These are phyloP conservation scores for Hypoxylon crocopeplum DNA, from an alignment of 495 filamentous ascomycete genomes.

Conservation along the genomic window DNA sequence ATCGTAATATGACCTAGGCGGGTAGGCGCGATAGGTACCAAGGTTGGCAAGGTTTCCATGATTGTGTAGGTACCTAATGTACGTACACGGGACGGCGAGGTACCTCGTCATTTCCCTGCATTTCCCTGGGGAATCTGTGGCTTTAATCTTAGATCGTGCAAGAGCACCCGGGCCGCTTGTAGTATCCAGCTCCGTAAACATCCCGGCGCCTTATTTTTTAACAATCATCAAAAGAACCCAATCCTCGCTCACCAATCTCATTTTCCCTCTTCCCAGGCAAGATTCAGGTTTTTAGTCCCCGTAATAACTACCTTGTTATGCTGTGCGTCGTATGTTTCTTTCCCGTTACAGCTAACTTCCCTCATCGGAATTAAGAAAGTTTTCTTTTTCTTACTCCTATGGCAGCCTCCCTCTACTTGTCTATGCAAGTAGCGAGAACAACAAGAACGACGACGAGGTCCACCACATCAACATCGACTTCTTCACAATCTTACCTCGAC, in stretches of 20 bases:
- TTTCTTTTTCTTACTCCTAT: constrained; percentile 21
- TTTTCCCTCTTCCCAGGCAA: constrained; percentile 18
- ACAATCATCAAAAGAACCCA: constrained; percentile 27
- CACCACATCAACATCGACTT: no score
- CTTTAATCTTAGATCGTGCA: constrained; percentile 36
- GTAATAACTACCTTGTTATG: constrained; percentile 35
- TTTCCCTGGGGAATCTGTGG: constrained; percentile 40
- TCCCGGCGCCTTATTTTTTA: constrained; percentile 25
- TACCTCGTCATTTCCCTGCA: no score
- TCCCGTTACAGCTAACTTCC: constrained; percentile 31
- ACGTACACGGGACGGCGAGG: no score
- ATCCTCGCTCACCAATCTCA: constrained; percentile 36
- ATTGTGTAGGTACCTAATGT: no score
- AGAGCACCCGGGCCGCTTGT: constrained; percentile 26
- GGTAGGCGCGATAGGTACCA: not conserved
- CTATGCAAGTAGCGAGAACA: not conserved
- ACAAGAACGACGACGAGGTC: constrained; percentile 2
- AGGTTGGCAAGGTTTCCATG: no score
- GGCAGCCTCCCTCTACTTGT: constrained; percentile 7
- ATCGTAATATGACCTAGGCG: no score
- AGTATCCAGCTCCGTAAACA: constrained; percentile 40
- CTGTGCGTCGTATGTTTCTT: constrained; percentile 28
- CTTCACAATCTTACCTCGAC: no score
- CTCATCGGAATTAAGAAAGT: constrained; percentile 16
- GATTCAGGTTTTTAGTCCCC: constrained; percentile 28